Evolutionary conservation across 2,329 filamentous ascomycete genomes (phyloP), one percentile per base, ranked within the genome.

Genomic region (Pseudocercospora musae): DNA sequence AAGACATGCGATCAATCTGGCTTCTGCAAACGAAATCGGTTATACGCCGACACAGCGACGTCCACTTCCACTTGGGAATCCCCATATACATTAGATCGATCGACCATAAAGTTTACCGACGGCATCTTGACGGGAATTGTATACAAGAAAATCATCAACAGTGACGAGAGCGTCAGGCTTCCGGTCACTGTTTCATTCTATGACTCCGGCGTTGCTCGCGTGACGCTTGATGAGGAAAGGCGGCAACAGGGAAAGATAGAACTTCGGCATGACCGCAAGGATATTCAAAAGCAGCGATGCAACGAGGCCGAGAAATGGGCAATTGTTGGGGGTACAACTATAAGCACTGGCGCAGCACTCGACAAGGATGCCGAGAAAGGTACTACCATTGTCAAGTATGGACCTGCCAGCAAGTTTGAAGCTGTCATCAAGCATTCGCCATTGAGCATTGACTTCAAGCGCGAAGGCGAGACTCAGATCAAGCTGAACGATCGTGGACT

Each of bases 1-100:
- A 99, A 98, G 76, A 96, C 90, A 71, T 99, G 95, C 80, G 81
- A 90, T 69, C 94, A 99, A 76, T 95, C 94, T 4, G 95, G 95
- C 72, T 99, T 99, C 81, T 99, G 95, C 80, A 95, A 92, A 76
- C 90, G 95, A 68, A 98, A 98, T 79, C 88, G 95, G 75, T 90
- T 86, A 42, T 93, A 90, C 75, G 95, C 95, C 74, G 93, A 98
- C 78, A 81, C 85, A 66, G 92, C 88, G 66, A 78, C 85, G 50
- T 80, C 85, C 46, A 79, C 86, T 60, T 87, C 86, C 63, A 83
- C 85, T 8, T 97, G 92, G 90, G 81, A 82, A 68, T 88, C 92
- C 7, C 94, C 94, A 0, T 99, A 98, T 79, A 82, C 84, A 66
- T 83, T 99, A 67, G 82, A 88, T 46, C 79, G 89, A 57, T 84